Evolutionary conservation across 176 grass and related monocot genomes (phyloP).

Genomic region (Triticum monococcum): DNA sequence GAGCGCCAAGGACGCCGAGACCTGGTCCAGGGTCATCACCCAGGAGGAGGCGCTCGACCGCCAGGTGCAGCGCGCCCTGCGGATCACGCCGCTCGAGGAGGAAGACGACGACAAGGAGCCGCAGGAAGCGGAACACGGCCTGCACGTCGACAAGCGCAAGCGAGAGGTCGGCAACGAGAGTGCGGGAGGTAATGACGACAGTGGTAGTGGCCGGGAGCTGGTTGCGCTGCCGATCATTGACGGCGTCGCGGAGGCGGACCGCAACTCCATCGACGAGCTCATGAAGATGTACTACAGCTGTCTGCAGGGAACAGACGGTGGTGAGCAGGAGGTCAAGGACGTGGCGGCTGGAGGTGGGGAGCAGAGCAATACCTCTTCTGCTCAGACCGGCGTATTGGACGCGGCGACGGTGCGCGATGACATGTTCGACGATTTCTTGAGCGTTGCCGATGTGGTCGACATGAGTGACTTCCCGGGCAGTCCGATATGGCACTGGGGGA

Average conservation of each 20-base stretch:
- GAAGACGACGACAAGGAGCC: not conserved
- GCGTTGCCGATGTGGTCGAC: constrained; percentile 26
- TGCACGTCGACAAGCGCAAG: constrained; percentile 35
- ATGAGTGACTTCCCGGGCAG: constrained; percentile 27
- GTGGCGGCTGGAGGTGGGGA: not conserved
- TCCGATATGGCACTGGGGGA: constrained; percentile 28
- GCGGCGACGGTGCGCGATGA: not conserved
- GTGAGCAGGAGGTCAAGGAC: not conserved
- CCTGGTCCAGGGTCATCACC: constrained; percentile 34
- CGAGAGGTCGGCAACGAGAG: not conserved
- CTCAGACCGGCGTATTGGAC: not conserved
- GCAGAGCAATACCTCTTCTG: not conserved
- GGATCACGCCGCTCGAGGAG: constrained; percentile 13
- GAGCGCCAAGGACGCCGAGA: constrained; percentile 38
- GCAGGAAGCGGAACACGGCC: not conserved
- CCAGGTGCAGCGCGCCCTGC: not conserved
- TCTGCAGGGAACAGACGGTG: constrained; percentile 28
- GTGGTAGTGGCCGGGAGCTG: not conserved
- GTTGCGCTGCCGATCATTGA: constrained; percentile 16
- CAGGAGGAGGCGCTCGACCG: constrained; percentile 33
- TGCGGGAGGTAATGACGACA: not conserved
- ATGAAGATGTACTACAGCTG: constrained; percentile 45
- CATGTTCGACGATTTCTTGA: constrained; percentile 1
- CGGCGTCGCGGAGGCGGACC: constrained; percentile 19
- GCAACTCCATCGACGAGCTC: constrained; percentile 47